Evolutionary conservation across 148 eudicot genomes (phyloP).

Genomic region (Cornus florida): DNA sequence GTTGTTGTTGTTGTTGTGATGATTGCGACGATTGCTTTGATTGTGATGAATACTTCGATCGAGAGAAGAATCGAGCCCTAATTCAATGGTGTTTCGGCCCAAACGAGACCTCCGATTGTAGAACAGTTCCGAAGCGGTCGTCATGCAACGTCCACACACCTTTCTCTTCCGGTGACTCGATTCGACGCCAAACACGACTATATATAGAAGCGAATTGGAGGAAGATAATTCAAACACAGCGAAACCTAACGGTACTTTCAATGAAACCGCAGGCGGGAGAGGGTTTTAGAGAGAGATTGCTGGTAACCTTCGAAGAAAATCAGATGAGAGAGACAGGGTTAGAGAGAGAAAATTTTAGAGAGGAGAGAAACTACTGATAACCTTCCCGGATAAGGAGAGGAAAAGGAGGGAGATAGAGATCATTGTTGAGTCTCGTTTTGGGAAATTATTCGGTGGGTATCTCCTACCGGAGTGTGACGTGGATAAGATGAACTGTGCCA

Average conservation of each 20-base stretch:
- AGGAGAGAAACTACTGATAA: background rate
- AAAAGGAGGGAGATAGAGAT: background rate
- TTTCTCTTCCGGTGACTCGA: background rate
- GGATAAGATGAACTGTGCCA: too few species aligned
- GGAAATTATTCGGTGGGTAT: too few species aligned
- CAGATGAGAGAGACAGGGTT: too few species aligned
- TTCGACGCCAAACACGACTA: background rate
- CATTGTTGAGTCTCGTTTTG: too few species aligned
- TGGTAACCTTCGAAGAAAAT: background rate
- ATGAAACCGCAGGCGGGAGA: background rate
- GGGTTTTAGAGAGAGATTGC: background rate
- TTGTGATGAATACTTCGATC: constrained; percentile 17
- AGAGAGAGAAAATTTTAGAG: background rate
- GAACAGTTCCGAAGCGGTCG: constrained; percentile 62
- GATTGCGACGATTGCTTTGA: constrained; percentile 20
- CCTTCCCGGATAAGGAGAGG: background rate
- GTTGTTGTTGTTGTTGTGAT: background rate
- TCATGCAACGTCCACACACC: constrained; percentile 39
- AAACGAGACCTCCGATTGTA: constrained; percentile 53
- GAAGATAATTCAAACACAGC: background rate
- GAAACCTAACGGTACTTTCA: background rate
- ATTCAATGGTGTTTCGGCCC: constrained; percentile 38
- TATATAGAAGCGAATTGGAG: background rate
- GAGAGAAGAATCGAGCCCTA: constrained; percentile 20
- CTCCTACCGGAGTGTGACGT: too few species aligned